Evolutionary conservation across 2,329 filamentous ascomycete genomes (phyloP), one percentile per base, ranked within the genome.

Genomic region (Hypoxylon sp.): DNA sequence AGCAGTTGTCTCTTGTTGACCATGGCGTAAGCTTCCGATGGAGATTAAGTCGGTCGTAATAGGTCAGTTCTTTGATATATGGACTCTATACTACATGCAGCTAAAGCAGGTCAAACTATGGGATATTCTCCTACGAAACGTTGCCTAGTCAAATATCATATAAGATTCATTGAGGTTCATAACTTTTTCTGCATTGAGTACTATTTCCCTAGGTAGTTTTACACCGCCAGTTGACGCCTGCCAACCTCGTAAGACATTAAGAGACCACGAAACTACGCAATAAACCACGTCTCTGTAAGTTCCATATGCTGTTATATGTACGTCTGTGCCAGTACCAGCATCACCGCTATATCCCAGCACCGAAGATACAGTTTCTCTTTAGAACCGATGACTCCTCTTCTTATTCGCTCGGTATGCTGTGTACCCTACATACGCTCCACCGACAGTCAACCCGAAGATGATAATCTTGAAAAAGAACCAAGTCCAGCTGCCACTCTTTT

Each of bases 391-490:
- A 70, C 82, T 84, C 78, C 87, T 88, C 79, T 84, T 82, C 79
- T 82, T 84, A 80, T 86, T 89, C 70, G 91, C 80, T 77, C 94
- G 88, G 82, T 93, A 99, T 49, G 91, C 87, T 5, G 94, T 98
- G 79, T 87, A 98, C 28, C 93, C 95, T 48, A 94, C 89, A 79
- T 98, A 99, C 3, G 79, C 92, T 72, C 92, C 94, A 9, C 86
- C 92, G 48, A 91, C 74, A 14, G 89, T 87, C 30, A 90, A 79
- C 70, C 92, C 83, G 80, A 97, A 91, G 66, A 97, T 75, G 65
- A 98, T 77, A 68, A 93, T 85, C 88, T 98, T 98, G 80, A 94
- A 86, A 69, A 98, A 82, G 80, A 88, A 85, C 86, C 86, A 88
- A 52, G 81, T 82, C 86, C 85, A 89, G 80, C 85, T 84, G 71